phyloP scores from a whole-genome alignment of 2,329 filamentous ascomycete species.

The Penicillium sp. region DNA sequence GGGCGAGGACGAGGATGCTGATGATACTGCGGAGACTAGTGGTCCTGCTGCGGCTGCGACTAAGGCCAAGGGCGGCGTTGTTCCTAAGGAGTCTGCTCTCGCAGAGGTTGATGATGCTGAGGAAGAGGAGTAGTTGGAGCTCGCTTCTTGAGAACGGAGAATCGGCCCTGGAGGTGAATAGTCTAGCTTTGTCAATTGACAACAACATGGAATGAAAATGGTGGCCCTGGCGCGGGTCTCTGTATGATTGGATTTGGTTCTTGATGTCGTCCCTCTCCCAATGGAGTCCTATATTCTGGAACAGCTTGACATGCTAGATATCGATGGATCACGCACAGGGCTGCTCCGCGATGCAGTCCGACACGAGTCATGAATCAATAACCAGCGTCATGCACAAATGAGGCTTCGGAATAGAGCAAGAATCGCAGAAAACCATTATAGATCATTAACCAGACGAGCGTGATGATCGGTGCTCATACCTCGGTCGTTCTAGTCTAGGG shows the following conservation, averaged over 20 bases:
- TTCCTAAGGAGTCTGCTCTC: conserved; percentile 32
- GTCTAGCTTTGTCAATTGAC: neutral
- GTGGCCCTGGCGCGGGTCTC: neutral
- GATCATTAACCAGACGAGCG: too few species aligned
- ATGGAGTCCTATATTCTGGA: neutral
- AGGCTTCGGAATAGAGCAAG: too few species aligned
- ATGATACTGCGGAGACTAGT: conserved; percentile 36
- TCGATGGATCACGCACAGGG: too few species aligned
- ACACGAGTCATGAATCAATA: too few species aligned
- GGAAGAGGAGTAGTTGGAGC: conserved; percentile 18
- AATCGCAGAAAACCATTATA: too few species aligned
- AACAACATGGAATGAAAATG: conserved; percentile 1
- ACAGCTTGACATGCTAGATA: too few species aligned
- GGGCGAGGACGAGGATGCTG: conserved; percentile 27
- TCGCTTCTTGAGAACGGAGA: conserved; percentile 4
- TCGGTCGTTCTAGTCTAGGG: too few species aligned
- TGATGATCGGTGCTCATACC: too few species aligned
- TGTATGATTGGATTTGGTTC: conserved; percentile 4
- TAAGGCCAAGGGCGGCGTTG: conserved; percentile 34
- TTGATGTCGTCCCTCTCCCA: neutral
- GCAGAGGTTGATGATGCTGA: conserved; percentile 36
- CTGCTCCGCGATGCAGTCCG: too few species aligned
- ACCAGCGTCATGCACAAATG: too few species aligned
- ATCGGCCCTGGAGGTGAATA: neutral
- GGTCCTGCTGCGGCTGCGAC: conserved; percentile 37